phyloP scores from a whole-genome alignment of 1,284 basidiomycete genomes.

The Marasmius fiardii region DNA sequence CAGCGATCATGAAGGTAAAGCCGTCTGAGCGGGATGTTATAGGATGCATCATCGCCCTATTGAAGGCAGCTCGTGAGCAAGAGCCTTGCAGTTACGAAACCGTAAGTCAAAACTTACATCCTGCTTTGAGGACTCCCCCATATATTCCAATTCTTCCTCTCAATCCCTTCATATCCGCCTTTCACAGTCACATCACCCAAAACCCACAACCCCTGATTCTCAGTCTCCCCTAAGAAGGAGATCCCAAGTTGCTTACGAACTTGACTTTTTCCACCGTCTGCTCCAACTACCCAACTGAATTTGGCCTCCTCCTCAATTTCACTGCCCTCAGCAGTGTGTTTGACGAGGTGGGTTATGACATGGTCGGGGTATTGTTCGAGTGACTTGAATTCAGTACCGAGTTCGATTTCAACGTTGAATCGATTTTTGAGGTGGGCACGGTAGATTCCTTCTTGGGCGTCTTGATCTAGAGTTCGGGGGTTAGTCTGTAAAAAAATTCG shows the following conservation, averaged over 20 bases:
- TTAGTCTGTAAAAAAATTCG: conserved; percentile 15
- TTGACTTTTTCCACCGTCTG: conserved; percentile 33
- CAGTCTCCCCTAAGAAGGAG: conserved; percentile 41
- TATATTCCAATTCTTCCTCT: not conserved
- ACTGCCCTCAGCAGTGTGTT: conserved; percentile 13
- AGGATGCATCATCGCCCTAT: too few species aligned
- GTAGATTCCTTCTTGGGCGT: conserved; percentile 26
- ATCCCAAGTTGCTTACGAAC: conserved; percentile 41
- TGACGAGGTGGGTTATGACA: conserved; percentile 23
- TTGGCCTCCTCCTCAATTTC: conserved; percentile 16
- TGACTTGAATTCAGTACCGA: conserved; percentile 26
- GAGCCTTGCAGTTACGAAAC: not conserved
- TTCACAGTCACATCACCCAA: conserved; percentile 30
- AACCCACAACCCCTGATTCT: conserved; percentile 27
- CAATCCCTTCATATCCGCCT: too few species aligned
- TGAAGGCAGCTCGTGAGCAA: too few species aligned
- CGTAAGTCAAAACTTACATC: not conserved
- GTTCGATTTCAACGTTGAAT: conserved; percentile 25
- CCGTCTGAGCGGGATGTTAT: too few species aligned
- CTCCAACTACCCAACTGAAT: conserved; percentile 31
- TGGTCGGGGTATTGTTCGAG: conserved; percentile 26
- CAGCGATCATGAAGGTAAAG: not conserved
- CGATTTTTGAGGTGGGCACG: conserved; percentile 22
- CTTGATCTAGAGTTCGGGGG: conserved; percentile 28
- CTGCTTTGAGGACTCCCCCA: not conserved